Conservation (phyloP, 1,284 basidiomycete species). For the Trametes versicolor region DNA sequence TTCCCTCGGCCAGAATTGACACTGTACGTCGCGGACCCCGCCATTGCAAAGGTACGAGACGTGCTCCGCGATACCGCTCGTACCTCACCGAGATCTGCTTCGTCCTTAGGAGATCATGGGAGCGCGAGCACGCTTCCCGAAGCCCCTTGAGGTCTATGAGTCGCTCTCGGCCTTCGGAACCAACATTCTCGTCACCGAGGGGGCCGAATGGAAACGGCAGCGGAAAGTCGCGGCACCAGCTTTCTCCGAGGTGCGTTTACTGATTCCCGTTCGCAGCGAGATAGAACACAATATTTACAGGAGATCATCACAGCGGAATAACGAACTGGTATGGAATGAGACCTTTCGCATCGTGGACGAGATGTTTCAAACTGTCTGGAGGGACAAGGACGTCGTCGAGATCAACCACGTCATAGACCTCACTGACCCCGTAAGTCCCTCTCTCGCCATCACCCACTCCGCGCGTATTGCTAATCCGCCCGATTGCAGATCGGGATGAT, state of each 20-base stretch:
- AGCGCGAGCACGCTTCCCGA: conserved; percentile 45
- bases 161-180: conserved; percentile 52
- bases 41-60: conserved; percentile 31
- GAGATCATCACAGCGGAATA: conserved; percentile 49
- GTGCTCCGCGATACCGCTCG: too few relatives aligned
- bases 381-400: conserved; percentile 41
- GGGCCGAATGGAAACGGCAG: conserved; percentile 69
- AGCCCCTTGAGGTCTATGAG: conserved; percentile 45
- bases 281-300: too few relatives aligned
- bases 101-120: conserved; percentile 34
- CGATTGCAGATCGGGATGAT: conserved; percentile 59
- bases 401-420: conserved; percentile 48
- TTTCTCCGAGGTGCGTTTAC: conserved; percentile 50
- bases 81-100: too few relatives aligned
- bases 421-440: conserved; percentile 57
- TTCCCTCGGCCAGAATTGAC: conserved; percentile 15
- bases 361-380: conserved; percentile 51
- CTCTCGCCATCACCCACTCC: background rate
- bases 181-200: conserved; percentile 68
- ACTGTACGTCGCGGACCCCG: conserved; percentile 36
- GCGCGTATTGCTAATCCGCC: too few relatives aligned
- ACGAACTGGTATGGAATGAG: conserved; percentile 66
- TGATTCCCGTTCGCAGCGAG: too few relatives aligned
- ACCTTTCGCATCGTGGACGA: conserved; percentile 52
- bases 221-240: conserved; percentile 56